Percentiles rank a stretch among this genome's conserved stretches.
These are phyloP conservation scores for Plasmodium chabaudi DNA, from an alignment of 169 alveolate species.

Conservation along the genomic window DNA sequence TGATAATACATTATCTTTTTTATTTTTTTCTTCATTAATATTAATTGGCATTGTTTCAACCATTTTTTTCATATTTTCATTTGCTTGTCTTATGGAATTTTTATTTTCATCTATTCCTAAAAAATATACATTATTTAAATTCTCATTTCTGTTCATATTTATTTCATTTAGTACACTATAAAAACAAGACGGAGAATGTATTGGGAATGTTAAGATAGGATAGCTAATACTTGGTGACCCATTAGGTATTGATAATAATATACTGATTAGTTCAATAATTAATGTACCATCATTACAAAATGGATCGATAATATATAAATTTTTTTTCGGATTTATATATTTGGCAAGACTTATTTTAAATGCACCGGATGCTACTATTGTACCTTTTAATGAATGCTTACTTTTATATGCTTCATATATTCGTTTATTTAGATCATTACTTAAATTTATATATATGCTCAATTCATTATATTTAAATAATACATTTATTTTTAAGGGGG, in stretches of 20 bases:
- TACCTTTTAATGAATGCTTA: conserved; percentile 51
- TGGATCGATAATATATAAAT: conserved; percentile 51
- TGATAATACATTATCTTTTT: neutral
- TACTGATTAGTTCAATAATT: conserved; percentile 21
- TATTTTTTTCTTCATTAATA: conserved; percentile 16
- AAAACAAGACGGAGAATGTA: conserved; percentile 63
- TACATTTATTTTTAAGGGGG: conserved; percentile 62
- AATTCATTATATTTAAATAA: conserved; percentile 61
- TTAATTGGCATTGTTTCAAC: conserved; percentile 23
- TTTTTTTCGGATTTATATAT: conserved; percentile 30
- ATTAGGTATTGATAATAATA: conserved; percentile 38
- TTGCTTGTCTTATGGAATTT: conserved; percentile 31
- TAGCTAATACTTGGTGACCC: conserved; percentile 72
- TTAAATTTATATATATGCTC: conserved; percentile 50
- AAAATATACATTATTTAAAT: conserved; percentile 26
- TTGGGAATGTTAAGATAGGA: conserved; percentile 54
- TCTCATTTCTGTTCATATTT: neutral
- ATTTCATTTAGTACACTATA: conserved; percentile 56
- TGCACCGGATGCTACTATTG: conserved; percentile 53
- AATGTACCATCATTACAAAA: conserved; percentile 68
- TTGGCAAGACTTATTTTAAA: conserved; percentile 33
- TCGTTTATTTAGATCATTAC: conserved; percentile 59
- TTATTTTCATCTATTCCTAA: conserved; percentile 52
- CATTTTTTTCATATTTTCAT: conserved; percentile 23
- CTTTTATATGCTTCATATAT: conserved; percentile 35